phyloP scores from a whole-genome alignment of 805 yeast species.

The Wickerhamiella sorbophila region DNA sequence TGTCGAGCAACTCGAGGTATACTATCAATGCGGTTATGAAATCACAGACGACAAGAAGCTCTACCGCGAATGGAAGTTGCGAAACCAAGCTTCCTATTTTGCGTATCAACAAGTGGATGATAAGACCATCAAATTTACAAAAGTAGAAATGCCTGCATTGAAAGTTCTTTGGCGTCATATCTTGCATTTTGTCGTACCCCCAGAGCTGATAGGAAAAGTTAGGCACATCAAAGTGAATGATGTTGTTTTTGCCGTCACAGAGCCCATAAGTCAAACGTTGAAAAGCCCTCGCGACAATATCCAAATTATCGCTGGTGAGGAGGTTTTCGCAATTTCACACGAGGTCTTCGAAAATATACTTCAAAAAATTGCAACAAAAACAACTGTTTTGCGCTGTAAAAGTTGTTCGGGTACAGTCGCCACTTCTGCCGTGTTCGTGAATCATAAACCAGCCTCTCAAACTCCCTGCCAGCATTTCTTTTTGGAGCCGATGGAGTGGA shows the following conservation, averaged over 20 bases:
- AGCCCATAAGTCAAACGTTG: slow-evolving; percentile 1
- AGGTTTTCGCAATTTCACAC: neutral
- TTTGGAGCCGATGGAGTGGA: slow-evolving; percentile 84
- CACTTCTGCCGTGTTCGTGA: slow-evolving; percentile 41
- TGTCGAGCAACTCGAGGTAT: slow-evolving; percentile 53
- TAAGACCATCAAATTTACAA: slow-evolving; percentile 28
- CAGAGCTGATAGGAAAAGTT: slow-evolving; percentile 22
- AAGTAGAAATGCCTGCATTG: slow-evolving; percentile 15
- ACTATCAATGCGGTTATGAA: slow-evolving; percentile 31
- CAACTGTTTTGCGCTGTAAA: slow-evolving; percentile 46
- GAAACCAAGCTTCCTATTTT: slow-evolving; percentile 19
- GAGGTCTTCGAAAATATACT: slow-evolving; percentile 5
- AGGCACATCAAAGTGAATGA: neutral
- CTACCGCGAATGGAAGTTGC: slow-evolving; percentile 30
- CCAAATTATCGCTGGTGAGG: neutral
- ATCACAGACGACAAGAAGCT: slow-evolving; percentile 21
- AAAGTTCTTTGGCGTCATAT: slow-evolving; percentile 15
- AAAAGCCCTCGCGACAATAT: neutral
- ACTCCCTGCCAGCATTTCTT: slow-evolving; percentile 65
- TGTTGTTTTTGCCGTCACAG: slow-evolving; percentile 2
- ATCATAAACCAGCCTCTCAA: slow-evolving; percentile 36
- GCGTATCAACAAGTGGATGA: slow-evolving; percentile 16
- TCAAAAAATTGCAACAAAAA: slow-evolving; percentile 9
- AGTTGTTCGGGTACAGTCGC: slow-evolving; percentile 68
- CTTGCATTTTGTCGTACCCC: slow-evolving; percentile 5